phyloP scores from a whole-genome alignment of 768 basidiomycete genomes.

The Kwoniella botswanensis region DNA sequence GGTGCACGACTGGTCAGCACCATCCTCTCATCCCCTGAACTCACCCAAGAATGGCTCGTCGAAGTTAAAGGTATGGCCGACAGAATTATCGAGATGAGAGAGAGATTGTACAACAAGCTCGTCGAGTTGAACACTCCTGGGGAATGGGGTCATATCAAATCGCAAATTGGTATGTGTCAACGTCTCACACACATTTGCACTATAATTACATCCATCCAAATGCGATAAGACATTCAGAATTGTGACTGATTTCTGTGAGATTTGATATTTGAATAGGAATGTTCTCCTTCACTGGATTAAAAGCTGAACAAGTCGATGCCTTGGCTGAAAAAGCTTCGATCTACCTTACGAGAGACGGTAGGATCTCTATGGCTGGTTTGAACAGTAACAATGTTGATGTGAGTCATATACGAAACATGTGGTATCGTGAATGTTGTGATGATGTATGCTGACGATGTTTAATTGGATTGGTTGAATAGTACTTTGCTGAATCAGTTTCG shows the following conservation, averaged over 20 bases:
- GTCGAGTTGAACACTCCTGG: conserved; percentile 81
- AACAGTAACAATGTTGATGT: conserved; percentile 73
- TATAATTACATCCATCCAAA: neutral
- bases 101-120: conserved; percentile 67
- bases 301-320: conserved; percentile 53
- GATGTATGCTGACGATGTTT: neutral
- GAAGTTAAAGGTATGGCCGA: conserved; percentile 93
- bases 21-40: conserved; percentile 50
- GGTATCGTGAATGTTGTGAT: neutral
- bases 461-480: conserved; percentile 30
- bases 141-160: conserved; percentile 92
- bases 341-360: conserved; percentile 60
- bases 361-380: conserved; percentile 94
- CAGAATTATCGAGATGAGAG: conserved; percentile 89
- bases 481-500: conserved; percentile 58
- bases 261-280: conserved; percentile 17
- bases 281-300: conserved; percentile 50
- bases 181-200: neutral
- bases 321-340: conserved; percentile 57
- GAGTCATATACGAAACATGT: conserved; percentile 18
- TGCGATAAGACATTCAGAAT: neutral
- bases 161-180: conserved; percentile 71
- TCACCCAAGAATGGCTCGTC: conserved; percentile 53
- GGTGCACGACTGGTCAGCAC: conserved; percentile 57
- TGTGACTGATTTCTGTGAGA: neutral